A percentile compares a stretch with the other conserved stretches of the same genome.
Conservation (phyloP, 2,329 filamentous ascomycete genomes). For the Lecanicillium sp. region DNA sequence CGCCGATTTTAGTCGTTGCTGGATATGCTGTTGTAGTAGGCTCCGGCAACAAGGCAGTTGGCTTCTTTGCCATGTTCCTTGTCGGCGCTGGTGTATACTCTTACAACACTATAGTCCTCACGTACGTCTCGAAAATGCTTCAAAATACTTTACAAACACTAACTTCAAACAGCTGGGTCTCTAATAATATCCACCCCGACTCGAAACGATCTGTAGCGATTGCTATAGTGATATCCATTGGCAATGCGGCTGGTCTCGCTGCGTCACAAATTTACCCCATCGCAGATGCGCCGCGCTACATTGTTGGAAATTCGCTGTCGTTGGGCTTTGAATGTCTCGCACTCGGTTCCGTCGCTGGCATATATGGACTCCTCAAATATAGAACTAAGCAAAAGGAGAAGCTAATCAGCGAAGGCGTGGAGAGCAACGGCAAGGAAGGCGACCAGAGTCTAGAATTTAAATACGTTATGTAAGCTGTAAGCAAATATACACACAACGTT, state of each 20-base stretch:
- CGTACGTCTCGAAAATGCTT: conserved; percentile 16
- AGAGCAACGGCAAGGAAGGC: conserved; percentile 7
- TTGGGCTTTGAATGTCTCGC: conserved; percentile 4
- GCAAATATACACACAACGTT: no score
- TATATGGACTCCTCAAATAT: conserved; percentile 4
- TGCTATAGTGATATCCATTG: conserved; percentile 21
- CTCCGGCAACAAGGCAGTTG: conserved; percentile 18
- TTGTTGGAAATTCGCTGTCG: conserved; percentile 5
- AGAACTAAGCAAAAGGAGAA: conserved; percentile 5
- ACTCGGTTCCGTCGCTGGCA: conserved; percentile 2
- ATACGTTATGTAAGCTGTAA: conserved; percentile 4
- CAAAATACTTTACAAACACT: conserved; percentile 15
- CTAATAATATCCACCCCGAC: conserved; percentile 25
- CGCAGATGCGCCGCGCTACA: conserved; percentile 21
- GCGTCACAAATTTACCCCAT: conserved; percentile 25
- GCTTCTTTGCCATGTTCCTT: conserved; percentile 26
- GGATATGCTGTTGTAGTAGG: conserved; percentile 25
- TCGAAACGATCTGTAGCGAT: conserved; percentile 23
- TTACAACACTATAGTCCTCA: conserved; percentile 11
- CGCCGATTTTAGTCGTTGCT: conserved; percentile 19
- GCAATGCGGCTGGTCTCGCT: conserved; percentile 20
- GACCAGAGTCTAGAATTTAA: conserved; percentile 7
- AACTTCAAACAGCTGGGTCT: conserved; percentile 18
- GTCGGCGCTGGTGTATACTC: conserved; percentile 11
- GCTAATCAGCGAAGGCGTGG: conserved; percentile 2